Evolutionary conservation across 805 yeast species (phyloP).

Genomic region (Helenozyma rhizophorensis): DNA sequence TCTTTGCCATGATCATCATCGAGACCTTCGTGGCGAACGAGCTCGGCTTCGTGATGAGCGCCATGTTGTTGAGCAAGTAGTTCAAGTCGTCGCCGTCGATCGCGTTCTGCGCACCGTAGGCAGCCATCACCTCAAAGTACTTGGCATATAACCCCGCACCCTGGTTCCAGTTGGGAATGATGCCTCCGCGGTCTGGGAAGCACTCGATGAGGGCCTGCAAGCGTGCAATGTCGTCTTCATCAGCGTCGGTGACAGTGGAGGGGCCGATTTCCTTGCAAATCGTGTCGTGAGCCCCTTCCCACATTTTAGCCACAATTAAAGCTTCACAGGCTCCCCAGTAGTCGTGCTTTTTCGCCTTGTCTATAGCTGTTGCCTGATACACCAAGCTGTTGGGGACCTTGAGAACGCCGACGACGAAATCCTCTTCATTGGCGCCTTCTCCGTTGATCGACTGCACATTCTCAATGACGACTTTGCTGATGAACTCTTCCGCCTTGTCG

Average conservation of each 20-base stretch:
- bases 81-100: conserved; percentile 23
- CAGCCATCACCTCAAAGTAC: conserved; percentile 35
- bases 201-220: conserved; percentile 35
- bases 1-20: conserved; percentile 48
- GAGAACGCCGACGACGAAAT: conserved; percentile 34
- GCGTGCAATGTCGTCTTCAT: conserved; percentile 25
- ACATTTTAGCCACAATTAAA: conserved; percentile 55
- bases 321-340: conserved; percentile 57
- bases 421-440: conserved; percentile 22
- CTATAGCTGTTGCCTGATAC: conserved; percentile 57
- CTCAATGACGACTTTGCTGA: conserved; percentile 33
- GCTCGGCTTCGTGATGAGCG: conserved; percentile 28
- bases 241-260: conserved; percentile 51
- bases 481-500: conserved; percentile 33
- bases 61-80: conserved; percentile 43
- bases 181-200: conserved; percentile 40
- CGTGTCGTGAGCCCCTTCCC: conserved; percentile 60
- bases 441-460: conserved; percentile 28
- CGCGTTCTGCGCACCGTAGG: conserved; percentile 10
- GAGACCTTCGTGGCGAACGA: conserved; percentile 34
- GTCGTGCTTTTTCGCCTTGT: conserved; percentile 46
- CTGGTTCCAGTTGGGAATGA: conserved; percentile 45
- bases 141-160: conserved; percentile 58
- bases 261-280: conserved; percentile 69
- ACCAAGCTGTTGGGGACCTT: conserved; percentile 47